Evolutionary conservation across 768 basidiomycete genomes (phyloP).

Genomic region (Mycena floridula): DNA sequence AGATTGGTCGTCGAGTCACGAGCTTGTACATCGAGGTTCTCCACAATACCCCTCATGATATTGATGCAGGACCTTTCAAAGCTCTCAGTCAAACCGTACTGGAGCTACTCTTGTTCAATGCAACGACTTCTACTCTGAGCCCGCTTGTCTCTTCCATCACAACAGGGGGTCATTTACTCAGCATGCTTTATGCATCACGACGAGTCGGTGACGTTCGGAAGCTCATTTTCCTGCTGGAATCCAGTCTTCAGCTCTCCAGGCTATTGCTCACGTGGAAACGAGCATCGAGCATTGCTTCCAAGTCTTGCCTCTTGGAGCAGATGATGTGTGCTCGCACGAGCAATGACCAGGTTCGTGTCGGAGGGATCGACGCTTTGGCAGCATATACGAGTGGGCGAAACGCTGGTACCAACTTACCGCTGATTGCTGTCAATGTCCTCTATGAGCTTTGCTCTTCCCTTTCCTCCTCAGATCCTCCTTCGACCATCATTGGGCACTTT

Average conservation of each 20-base stretch:
- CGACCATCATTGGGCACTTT: slow-evolving; percentile 74
- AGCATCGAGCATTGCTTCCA: slow-evolving; percentile 31
- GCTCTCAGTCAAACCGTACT: slow-evolving; percentile 56
- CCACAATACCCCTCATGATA: slow-evolving; percentile 48
- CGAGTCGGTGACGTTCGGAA: slow-evolving; percentile 66
- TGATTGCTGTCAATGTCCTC: slow-evolving; percentile 64
- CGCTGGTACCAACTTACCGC: slow-evolving; percentile 52
- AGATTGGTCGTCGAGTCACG: slow-evolving; percentile 66
- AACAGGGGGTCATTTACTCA: slow-evolving; percentile 51
- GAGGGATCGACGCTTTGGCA: slow-evolving; percentile 73
- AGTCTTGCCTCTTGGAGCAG: slow-evolving; percentile 70
- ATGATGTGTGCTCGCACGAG: slow-evolving; percentile 51
- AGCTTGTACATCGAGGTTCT: slow-evolving; percentile 65
- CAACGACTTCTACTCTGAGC: slow-evolving; percentile 74
- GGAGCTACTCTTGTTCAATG: slow-evolving; percentile 67
- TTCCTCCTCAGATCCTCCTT: slow-evolving; percentile 53
- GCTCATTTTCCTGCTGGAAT: slow-evolving; percentile 62
- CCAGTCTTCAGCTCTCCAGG: slow-evolving; percentile 56
- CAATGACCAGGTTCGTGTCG: slow-evolving; percentile 37
- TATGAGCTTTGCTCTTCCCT: slow-evolving; percentile 63
- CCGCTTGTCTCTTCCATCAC: slow-evolving; percentile 72
- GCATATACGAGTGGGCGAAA: slow-evolving; percentile 61
- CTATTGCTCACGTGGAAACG: slow-evolving; percentile 63
- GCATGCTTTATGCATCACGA: slow-evolving; percentile 53
- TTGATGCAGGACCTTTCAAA: slow-evolving; percentile 53